Conservation (phyloP, 192 early-diverging fungal species). For the Backusella morwellensis region DNA sequence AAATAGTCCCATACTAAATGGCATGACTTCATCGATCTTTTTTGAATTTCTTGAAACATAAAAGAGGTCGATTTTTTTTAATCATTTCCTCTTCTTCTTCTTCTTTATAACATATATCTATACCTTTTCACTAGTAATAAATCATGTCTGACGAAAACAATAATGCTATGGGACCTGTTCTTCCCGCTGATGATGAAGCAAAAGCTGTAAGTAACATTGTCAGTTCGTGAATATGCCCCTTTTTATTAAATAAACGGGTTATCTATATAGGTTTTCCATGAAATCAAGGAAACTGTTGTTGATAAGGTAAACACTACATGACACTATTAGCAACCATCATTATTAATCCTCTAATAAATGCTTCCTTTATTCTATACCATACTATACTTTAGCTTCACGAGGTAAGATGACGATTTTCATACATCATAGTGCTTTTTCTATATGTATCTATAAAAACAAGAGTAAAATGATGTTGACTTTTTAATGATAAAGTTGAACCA, state of each 20-base stretch:
- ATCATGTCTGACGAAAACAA: slow-evolving; percentile 47
- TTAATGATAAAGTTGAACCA: slow-evolving; percentile 35
- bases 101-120: not conserved
- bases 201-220: slow-evolving; percentile 18
- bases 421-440: not conserved
- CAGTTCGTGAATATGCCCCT: not conserved
- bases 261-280: slow-evolving; percentile 33
- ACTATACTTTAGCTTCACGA: slow-evolving; percentile 19
- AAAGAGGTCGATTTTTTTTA: not conserved
- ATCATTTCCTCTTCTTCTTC: not conserved
- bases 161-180: slow-evolving; percentile 43
- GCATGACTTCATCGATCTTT: not conserved
- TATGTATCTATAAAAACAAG: not conserved
- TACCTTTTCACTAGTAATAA: not conserved
- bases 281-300: slow-evolving; percentile 41
- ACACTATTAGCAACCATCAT: not conserved
- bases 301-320: slow-evolving; percentile 29
- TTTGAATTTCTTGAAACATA: slow-evolving; percentile 1
- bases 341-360: not conserved
- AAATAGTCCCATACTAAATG: not conserved
- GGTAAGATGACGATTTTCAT: slow-evolving; percentile 11
- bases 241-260: not conserved
- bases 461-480: not conserved
- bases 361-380: not conserved
- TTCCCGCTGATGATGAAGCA: slow-evolving; percentile 40